These are phyloP conservation scores for Calonectria fujianensis DNA, from an alignment of 2,329 filamentous ascomycete genomes.

Conservation along the genomic window DNA sequence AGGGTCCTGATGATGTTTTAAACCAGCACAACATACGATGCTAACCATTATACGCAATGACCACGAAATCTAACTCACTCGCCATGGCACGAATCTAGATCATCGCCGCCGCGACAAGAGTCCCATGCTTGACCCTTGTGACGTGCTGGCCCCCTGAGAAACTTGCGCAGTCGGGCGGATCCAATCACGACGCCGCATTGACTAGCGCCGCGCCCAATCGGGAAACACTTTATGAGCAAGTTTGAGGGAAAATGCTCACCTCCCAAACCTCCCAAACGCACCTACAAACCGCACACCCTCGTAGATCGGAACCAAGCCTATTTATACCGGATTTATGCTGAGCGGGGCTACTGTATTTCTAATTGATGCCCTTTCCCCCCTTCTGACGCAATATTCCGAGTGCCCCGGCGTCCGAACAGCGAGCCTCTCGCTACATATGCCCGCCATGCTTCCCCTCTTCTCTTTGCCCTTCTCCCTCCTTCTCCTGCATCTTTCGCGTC, in stretches of 20 bases:
- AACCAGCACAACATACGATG: slow-evolving; percentile 4
- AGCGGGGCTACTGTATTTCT: slow-evolving; percentile 29
- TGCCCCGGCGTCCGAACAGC: slow-evolving; percentile 14
- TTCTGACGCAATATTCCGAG: slow-evolving; percentile 41
- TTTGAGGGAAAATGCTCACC: slow-evolving; percentile 48
- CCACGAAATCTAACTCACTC: slow-evolving; percentile 26
- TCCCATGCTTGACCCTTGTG: slow-evolving; percentile 18
- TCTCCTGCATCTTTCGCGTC: slow-evolving; percentile 9
- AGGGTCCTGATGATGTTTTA: slow-evolving; percentile 5
- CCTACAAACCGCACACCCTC: background rate
- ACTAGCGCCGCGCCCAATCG: slow-evolving; percentile 50
- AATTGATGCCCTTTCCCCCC: slow-evolving; percentile 15
- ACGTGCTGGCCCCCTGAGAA: slow-evolving; percentile 31
- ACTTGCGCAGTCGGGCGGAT: slow-evolving; percentile 46
- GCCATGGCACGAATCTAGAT: background rate
- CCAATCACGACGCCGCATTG: slow-evolving; percentile 57
- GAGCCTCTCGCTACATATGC: slow-evolving; percentile 23
- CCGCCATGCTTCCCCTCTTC: slow-evolving; percentile 37
- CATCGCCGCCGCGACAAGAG: background rate
- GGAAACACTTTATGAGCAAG: slow-evolving; percentile 55
- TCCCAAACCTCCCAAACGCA: background rate
- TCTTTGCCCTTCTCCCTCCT: slow-evolving; percentile 31
- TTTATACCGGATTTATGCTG: background rate
- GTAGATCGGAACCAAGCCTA: background rate
- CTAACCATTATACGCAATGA: background rate